Base-by-base conservation (phyloP, 768 basidiomycete genomes). In the Gloeopeniophorella convolvens region DNA sequence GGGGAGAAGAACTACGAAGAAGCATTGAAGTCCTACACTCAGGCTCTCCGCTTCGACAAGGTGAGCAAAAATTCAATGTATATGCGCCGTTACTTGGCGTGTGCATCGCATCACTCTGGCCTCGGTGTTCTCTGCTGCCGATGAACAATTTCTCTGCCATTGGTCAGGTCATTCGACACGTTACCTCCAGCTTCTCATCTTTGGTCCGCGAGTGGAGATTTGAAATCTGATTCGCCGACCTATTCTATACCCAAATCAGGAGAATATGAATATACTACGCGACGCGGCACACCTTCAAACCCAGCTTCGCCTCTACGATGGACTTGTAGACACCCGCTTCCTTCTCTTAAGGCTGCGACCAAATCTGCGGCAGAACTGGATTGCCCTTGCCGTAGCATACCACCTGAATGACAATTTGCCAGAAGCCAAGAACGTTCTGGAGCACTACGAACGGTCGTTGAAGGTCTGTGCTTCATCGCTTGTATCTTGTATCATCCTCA, bases 1-100 rank as follows among this genome's bases (percentile, higher is more conserved):
- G 85, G 85, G 8, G 89, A 96, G 65, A 93, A 88, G 68, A 91
- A 95, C 63, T 97, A 91, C 60, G 89, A 90, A 57, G 92, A 94
- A 61, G 93, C 96, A 0, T 74, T 91, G 60, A 89, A 92, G 61
- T 93, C 92, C 21, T 98, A 97, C 66, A 80, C 77, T 2, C 87
- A 90, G 70, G 95, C 94, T 2, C 71, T 94, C 57, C 77, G 78
- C 53, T 89, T 88, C 61, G 96, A 98, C 70, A 85, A 85, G 71
- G 94, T 95, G 60, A 59, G 77, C 64, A 13, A 36, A 21, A 51
- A 39, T 34, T 8, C 26, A 13, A n/a, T 39, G 21, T 36, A 34
- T 13, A 32, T 30, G 31, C 28, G 42, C 21, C 45, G 42, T 15
- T 30, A 18, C 23, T 32, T 24, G 39, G 50, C 42, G 39, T 33